phyloP scores from a whole-genome alignment of 139 green algal species.

The Chlorella ohadii region DNA sequence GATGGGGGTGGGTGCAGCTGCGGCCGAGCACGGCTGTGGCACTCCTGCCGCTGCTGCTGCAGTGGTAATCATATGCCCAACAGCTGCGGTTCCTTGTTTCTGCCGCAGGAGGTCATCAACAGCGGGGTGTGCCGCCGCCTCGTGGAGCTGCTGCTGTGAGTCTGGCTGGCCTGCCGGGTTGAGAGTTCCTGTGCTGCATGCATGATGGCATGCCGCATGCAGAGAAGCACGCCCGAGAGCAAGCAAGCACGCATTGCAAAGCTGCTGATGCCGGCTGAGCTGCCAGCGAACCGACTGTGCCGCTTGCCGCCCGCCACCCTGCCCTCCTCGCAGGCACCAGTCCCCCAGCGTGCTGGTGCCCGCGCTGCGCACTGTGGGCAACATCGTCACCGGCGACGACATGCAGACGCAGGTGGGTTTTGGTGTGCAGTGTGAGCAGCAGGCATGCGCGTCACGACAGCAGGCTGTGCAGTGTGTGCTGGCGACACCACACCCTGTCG shows the following conservation, averaged over 20 bases:
- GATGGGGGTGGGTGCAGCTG: no score
- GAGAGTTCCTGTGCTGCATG: no score
- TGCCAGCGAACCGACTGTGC: background rate
- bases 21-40: no score
- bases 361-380: slow-evolving; percentile 97
- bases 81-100: no score
- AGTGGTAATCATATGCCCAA: no score
- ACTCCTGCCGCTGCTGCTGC: no score
- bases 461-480: background rate
- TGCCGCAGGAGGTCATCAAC: slow-evolving; percentile 89
- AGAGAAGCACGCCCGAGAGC: no score
- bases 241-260: no score
- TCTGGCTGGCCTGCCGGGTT: background rate
- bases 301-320: background rate
- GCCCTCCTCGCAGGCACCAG: slow-evolving; percentile 32
- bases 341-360: slow-evolving; percentile 91
- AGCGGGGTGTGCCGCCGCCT: slow-evolving; percentile 91
- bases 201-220: no score
- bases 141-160: slow-evolving; percentile 88
- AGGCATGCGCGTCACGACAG: background rate
- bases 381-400: slow-evolving; percentile 99
- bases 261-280: background rate
- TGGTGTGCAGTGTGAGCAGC: background rate
- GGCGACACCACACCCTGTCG: background rate
- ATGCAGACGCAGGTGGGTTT: slow-evolving; percentile 77